A percentile compares a stretch with the other conserved stretches of the same genome.
Conservation (phyloP, 2,329 filamentous ascomycete species). For the Fusarium fujikuroi region DNA sequence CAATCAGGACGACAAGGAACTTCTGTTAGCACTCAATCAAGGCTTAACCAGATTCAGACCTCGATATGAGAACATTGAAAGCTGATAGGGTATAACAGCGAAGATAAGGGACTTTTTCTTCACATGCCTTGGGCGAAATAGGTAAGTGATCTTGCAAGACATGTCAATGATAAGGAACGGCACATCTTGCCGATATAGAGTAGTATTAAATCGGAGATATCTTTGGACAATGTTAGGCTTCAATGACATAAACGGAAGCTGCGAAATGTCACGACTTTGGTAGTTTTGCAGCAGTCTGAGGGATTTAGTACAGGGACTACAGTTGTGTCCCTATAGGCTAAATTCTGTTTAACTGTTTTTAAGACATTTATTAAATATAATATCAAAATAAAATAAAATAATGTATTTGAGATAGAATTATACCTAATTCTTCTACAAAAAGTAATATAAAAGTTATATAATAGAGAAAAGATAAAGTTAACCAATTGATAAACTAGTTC, state of each 20-base stretch:
- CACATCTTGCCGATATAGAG: neutral
- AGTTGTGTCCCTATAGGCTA: too few species aligned
- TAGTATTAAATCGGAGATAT: neutral
- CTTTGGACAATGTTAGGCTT: neutral
- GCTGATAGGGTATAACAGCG: neutral
- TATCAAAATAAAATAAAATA: neutral
- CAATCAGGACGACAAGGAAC: neutral
- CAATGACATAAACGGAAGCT: neutral
- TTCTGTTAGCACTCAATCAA: neutral
- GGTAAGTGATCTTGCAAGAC: neutral
- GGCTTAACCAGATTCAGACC: neutral
- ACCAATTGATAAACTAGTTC: too few species aligned
- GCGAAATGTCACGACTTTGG: neutral
- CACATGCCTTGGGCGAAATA: neutral
- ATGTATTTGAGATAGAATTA: too few species aligned
- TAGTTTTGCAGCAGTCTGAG: neutral
- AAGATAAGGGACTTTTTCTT: neutral
- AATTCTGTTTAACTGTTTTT: too few species aligned
- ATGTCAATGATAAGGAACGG: neutral
- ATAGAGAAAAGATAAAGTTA: neutral
- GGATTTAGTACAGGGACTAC: neutral
- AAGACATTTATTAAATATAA: too few species aligned
- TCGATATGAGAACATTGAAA: accelerated
- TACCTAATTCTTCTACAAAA: accelerated
- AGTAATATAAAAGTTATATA: too few species aligned